Evolutionary conservation across 768 basidiomycete genomes (phyloP).

Genomic region (Filobasidium wieringae): DNA sequence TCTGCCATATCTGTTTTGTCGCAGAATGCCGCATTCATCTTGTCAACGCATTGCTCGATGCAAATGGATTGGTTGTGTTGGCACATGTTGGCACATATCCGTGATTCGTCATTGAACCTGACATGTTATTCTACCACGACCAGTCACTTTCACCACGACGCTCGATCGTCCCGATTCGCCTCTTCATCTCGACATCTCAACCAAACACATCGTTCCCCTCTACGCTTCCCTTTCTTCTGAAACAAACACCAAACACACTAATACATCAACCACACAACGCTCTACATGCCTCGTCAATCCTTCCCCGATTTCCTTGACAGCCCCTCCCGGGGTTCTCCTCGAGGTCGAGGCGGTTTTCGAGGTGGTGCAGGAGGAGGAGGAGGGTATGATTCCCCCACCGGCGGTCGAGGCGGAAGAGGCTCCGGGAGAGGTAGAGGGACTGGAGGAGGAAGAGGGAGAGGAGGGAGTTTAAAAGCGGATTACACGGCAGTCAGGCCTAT

Average conservation of each 20-base stretch:
- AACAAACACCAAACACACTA: neutral
- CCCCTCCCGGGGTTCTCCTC: neutral
- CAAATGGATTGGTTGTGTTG: too few species aligned
- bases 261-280: neutral
- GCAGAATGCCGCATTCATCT: too few species aligned
- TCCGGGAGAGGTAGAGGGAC: neutral
- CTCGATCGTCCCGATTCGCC: neutral
- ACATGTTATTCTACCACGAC: neutral
- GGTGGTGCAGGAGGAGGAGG: neutral
- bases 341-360: neutral
- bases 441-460: constrained; percentile 7
- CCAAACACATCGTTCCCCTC: neutral
- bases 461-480: constrained; percentile 1
- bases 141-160: neutral
- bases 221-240: too few species aligned
- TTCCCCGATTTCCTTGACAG: constrained; percentile 12
- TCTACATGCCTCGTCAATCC: constrained; percentile 12
- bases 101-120: too few species aligned
- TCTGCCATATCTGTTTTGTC: too few species aligned
- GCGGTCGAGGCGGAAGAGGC: neutral
- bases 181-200: neutral
- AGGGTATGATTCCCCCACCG: neutral
- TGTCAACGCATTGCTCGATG: too few species aligned
- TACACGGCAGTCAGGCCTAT: constrained; percentile 12
- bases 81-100: too few species aligned